Evolutionary conservation across 805 yeast genomes (phyloP), one percentile per base, ranked within the genome.

Genomic region (Metschnikowia chrysomelidarum): DNA sequence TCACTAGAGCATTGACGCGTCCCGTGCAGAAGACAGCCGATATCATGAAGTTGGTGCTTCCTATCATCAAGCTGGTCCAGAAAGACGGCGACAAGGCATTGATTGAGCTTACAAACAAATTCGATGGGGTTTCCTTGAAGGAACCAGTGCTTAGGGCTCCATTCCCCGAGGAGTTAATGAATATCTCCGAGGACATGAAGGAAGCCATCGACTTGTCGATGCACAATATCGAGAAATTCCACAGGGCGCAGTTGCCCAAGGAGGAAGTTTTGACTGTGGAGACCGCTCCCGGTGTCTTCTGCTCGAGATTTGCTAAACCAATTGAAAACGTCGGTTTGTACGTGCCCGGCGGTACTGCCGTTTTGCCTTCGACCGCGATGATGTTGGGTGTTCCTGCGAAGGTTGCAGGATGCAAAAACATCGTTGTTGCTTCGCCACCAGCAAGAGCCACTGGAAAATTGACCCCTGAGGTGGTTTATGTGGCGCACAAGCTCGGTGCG

Each of bases 341-440:
- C 57, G 86, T 93, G 41, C 99, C 99, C 36, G 99, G 99, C 51
- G 99, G 99, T 50, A 88, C 98, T 27, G 99, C 99, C 3, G 91
- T 93, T 21, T 74, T 93, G 47, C 99, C 99, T 26, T 91, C 98
- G 13, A 93, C 99, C 10, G 94, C 98, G 4, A 75, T 93, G 64
- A 93, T 93, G 97, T 75, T 93, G 51, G 98, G 98, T 54, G 96
- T 93, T 34, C 99, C 99, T 15, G 98, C 98, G 13, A 78, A 80
- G 59, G 99, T 89, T 43, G 99, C 99, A 18, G 96, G 96, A 5
- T 93, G 98, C 69, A 77, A 80, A 53, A 91, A 88, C 56, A 91
- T 93, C 47, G 69, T 89, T 11, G 63, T 93, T 60, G 98, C 99
- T 1, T 83, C 97, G 17, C 99, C 99, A 19, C 98, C 98, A 40